A percentile compares a stretch with the other conserved stretches of the same genome.
Conservation (phyloP, 2,329 filamentous ascomycete genomes). For the Aspergillus pseudoglaucus region DNA sequence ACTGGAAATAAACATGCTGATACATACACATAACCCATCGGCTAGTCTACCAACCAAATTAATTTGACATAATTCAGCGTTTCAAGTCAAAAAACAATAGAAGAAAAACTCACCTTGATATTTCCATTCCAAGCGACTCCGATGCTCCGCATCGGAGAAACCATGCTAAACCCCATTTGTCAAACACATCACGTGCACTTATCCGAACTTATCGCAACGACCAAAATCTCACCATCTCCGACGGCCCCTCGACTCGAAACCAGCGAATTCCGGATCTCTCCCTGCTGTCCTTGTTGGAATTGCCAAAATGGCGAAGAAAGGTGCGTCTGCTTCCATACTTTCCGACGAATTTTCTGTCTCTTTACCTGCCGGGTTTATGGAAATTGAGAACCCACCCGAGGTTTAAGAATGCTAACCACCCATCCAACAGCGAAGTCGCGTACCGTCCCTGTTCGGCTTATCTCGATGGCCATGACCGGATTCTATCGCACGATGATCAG, state of each 20-base stretch:
- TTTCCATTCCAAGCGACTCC: too few species aligned
- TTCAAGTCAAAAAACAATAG: too few species aligned
- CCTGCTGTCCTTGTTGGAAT: background rate
- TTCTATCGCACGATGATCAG: constrained; percentile 91
- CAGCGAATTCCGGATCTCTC: constrained; percentile 1
- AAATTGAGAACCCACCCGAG: background rate
- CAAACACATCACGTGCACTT: background rate
- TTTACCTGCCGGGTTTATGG: background rate
- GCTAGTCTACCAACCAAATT: too few species aligned
- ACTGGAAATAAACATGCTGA: too few species aligned
- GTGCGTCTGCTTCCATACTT: constrained; percentile 20
- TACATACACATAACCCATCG: too few species aligned
- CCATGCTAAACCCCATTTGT: background rate
- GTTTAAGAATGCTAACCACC: constrained; percentile 6
- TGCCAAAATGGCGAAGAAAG: constrained; percentile 40
- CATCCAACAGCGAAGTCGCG: constrained; percentile 69
- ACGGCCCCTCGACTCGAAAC: constrained; percentile 7
- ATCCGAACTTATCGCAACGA: background rate
- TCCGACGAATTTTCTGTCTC: background rate
- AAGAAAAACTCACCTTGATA: too few species aligned
- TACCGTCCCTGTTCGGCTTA: constrained; percentile 82
- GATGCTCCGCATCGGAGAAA: background rate
- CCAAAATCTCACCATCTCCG: background rate
- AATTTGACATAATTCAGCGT: too few species aligned
- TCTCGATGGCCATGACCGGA: constrained; percentile 98